phyloP scores from a whole-genome alignment of 345 rosid genomes.

The Arabis alpina region DNA sequence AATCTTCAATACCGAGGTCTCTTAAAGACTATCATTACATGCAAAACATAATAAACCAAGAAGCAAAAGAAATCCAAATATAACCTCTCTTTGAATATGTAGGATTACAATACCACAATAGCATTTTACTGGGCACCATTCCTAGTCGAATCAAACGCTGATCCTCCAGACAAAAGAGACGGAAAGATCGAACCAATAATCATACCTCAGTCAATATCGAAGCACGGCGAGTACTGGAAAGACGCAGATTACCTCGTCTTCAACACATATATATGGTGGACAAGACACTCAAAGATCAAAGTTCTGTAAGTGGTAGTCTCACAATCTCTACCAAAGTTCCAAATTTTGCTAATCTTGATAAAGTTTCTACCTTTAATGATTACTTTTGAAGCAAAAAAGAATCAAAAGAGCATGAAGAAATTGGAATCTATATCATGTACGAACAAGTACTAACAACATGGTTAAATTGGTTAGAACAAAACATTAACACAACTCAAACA shows the following conservation, averaged over 20 bases:
- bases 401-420: slow-evolving; percentile 62
- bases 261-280: slow-evolving; percentile 78
- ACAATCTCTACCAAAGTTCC: slow-evolving; percentile 18
- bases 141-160: slow-evolving; percentile 66
- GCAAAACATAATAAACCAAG: slow-evolving; percentile 4
- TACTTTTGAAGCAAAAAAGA: slow-evolving; percentile 49
- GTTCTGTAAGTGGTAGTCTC: slow-evolving; percentile 49
- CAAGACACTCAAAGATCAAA: slow-evolving; percentile 50
- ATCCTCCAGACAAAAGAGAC: slow-evolving; percentile 55
- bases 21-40: slow-evolving; percentile 11
- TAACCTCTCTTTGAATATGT: slow-evolving; percentile 5
- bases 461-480: slow-evolving; percentile 73
- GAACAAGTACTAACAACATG: slow-evolving; percentile 62
- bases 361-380: neutral
- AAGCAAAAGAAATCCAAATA: slow-evolving; percentile 15
- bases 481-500: slow-evolving; percentile 61
- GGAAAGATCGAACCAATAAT: slow-evolving; percentile 50
- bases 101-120: slow-evolving; percentile 65
- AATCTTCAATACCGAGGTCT: slow-evolving; percentile 52
- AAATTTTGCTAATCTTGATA: slow-evolving; percentile 12
- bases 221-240: slow-evolving; percentile 64
- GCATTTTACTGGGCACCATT: slow-evolving; percentile 77
- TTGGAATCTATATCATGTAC: slow-evolving; percentile 50
- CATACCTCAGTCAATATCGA: slow-evolving; percentile 59
- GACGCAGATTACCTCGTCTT: slow-evolving; percentile 57